Evolutionary conservation across 805 yeast species (phyloP), one percentile per base, ranked within the genome.

Genomic region (Ogataea polymorpha): DNA sequence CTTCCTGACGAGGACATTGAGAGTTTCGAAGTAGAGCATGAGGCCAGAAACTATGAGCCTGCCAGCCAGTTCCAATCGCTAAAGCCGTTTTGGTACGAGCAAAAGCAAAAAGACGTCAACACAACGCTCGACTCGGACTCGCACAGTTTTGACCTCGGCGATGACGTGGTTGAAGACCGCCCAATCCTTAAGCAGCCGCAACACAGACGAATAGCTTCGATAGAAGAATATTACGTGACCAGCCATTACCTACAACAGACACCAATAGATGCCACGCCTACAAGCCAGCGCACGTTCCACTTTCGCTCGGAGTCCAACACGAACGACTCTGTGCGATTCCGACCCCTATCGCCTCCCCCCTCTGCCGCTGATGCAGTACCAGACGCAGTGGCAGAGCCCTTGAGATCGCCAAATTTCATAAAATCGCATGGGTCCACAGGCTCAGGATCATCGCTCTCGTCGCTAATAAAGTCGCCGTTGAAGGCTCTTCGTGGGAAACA

Each of bases 1-100:
- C 46, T 65, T 11, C 52, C 58, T 13, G 68, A 64, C 17, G 61
- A 54, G 9, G 66, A 61, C 13, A 51, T 54, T 55, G 47, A 47
- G 32, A 49, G 53, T 27, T 35, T 47, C 12, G 45, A 32, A 15
- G 46, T 42, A 20, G 35, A 40, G 14, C 35, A 26, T 3, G 28
- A 16, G 24, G 13, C n/a, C 25, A 14, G 23, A 25, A 44, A 40
- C 32, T 55, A 49, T 17, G 58, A 47, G 2, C 58, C 66, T 4
- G 62, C 63, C 2, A 50, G 51, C 18, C 59, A 51, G 33, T 62
- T 62, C 41, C 54, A 56, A 32, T 63, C 64, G 20, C 42, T 63
- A 26, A 54, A 56, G 31, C 58, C 61, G 1, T 43, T 60, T 26
- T 32, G 61, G 25, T 39, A 51, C 37, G 42, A 42, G 8, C 47